These are phyloP conservation scores for Aspergillus funiculosus DNA, from an alignment of 495 filamentous ascomycete species.

Conservation along the genomic window DNA sequence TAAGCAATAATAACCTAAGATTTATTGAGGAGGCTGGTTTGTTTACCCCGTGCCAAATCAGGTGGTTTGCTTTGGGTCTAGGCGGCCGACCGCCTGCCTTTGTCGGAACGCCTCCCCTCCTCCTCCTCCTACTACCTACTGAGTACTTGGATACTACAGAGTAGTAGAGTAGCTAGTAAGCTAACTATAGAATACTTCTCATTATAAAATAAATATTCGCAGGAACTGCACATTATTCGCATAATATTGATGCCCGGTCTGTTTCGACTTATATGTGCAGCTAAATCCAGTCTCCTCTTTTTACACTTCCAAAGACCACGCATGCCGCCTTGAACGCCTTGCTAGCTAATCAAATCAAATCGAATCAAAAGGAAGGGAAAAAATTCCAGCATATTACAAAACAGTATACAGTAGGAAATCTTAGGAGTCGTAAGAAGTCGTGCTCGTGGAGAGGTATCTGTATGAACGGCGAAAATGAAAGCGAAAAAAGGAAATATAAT, in stretches of 20 bases:
- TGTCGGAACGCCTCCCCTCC: no score
- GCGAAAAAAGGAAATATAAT: neutral
- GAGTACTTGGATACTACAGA: no score
- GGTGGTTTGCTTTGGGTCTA: slow-evolving; percentile 2
- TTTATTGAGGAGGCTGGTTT: slow-evolving; percentile 16
- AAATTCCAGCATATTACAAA: neutral
- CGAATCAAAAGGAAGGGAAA: slow-evolving; percentile 1
- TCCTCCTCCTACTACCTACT: no score
- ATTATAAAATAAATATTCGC: no score
- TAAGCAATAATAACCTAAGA: slow-evolving; percentile 6
- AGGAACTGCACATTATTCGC: no score
- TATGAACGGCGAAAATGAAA: neutral
- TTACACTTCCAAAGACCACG: slow-evolving; percentile 7
- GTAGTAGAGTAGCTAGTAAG: no score
- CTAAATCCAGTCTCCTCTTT: neutral
- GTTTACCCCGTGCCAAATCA: slow-evolving; percentile 10
- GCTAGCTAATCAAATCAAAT: slow-evolving; percentile 13
- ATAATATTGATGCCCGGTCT: no score
- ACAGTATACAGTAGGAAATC: slow-evolving; percentile 7
- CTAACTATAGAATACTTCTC: no score
- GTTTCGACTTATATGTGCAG: slow-evolving; percentile 12
- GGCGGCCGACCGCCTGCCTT: neutral
- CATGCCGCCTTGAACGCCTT: slow-evolving; percentile 17
- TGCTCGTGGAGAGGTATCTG: slow-evolving; percentile 7
- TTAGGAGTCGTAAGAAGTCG: slow-evolving; percentile 14